Evolutionary conservation across 306 rosid genomes (phyloP).

Genomic region (Prunus kanzakura): DNA sequence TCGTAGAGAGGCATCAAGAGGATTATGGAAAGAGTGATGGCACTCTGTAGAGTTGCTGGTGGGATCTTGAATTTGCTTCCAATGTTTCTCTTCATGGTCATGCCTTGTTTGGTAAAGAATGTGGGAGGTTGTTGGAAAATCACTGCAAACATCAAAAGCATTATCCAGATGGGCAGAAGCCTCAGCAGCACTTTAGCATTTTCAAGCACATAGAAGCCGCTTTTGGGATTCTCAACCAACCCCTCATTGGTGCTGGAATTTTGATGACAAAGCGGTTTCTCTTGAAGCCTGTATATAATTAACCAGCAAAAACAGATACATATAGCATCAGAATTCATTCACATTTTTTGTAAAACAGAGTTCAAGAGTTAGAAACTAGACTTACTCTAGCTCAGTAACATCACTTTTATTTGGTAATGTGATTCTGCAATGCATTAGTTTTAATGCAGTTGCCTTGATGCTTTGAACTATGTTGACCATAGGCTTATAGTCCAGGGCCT

Average conservation of each 20-base stretch:
- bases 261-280: constrained; percentile 61
- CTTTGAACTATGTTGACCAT: constrained; percentile 31
- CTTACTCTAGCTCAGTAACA: constrained; percentile 79
- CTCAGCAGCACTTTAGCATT: constrained; percentile 53
- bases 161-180: constrained; percentile 84
- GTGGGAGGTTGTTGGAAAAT: constrained; percentile 87
- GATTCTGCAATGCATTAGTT: constrained; percentile 44
- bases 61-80: constrained; percentile 73
- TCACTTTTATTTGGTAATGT: constrained; percentile 42
- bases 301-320: constrained; percentile 5
- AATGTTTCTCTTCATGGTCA: constrained; percentile 84
- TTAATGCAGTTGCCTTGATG: constrained; percentile 53
- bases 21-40: constrained; percentile 73
- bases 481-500: constrained; percentile 23
- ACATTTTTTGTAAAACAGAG: background rate
- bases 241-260: constrained; percentile 35
- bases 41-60: constrained; percentile 91
- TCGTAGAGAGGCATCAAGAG: constrained; percentile 81
- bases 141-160: constrained; percentile 92
- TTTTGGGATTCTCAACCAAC: constrained; percentile 34
- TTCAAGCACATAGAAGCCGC: constrained; percentile 21
- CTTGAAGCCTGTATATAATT: constrained; percentile 60
- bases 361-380: background rate
- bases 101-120: constrained; percentile 94
- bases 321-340: background rate